phyloP scores from a whole-genome alignment of 2,329 filamentous ascomycete genomes.

The Metarhizium guizhouense region DNA sequence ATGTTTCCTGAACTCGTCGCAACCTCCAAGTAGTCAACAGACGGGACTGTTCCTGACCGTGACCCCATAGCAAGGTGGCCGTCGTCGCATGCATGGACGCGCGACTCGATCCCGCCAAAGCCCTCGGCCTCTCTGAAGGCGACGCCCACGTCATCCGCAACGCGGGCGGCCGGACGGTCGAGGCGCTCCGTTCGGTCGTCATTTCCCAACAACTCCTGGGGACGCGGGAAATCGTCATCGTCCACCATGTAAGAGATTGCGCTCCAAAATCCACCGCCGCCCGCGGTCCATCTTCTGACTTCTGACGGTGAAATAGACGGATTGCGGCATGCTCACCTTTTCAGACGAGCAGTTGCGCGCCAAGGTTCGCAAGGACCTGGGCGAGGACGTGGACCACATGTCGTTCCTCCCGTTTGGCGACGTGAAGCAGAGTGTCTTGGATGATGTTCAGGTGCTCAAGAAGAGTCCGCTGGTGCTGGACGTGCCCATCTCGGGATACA shows the following conservation, averaged over 20 bases:
- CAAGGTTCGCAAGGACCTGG: conserved; percentile 51
- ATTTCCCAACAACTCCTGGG: conserved; percentile 74
- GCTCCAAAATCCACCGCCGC: too few relatives aligned
- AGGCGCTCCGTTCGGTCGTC: conserved; percentile 55
- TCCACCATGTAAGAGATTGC: conserved; percentile 48
- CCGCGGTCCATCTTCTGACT: not conserved
- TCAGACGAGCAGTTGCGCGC: conserved; percentile 46
- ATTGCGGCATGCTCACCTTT: conserved; percentile 57
- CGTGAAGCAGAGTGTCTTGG: conserved; percentile 52
- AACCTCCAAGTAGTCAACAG: too few relatives aligned
- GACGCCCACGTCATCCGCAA: conserved; percentile 47
- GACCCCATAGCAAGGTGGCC: too few relatives aligned
- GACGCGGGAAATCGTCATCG: conserved; percentile 63
- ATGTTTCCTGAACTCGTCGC: too few relatives aligned
- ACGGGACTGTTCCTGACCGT: too few relatives aligned
- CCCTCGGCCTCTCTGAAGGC: too few relatives aligned
- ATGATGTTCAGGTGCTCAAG: conserved; percentile 58
- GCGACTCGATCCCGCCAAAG: too few relatives aligned
- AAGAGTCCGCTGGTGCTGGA: conserved; percentile 50
- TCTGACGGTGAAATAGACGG: conserved; percentile 19
- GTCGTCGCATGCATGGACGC: too few relatives aligned
- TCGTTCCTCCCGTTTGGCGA: conserved; percentile 61
- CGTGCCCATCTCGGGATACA: conserved; percentile 60
- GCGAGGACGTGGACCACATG: conserved; percentile 38
- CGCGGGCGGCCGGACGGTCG: conserved; percentile 51